These are phyloP conservation scores for Pleurotus sapidus DNA, from an alignment of 768 basidiomycete genomes.

Conservation along the genomic window DNA sequence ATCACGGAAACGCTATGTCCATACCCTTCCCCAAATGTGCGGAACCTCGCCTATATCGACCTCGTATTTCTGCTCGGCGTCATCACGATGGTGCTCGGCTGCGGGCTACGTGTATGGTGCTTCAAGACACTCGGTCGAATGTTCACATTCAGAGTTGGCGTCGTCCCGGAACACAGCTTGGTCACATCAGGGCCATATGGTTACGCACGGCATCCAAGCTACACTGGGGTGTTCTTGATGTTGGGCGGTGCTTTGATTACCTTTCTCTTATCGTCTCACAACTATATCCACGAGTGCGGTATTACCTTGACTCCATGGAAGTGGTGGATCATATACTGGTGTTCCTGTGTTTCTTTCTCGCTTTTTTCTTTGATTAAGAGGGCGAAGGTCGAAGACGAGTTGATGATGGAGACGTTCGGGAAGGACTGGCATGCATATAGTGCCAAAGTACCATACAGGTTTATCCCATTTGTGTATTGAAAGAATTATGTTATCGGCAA, in stretches of 20 bases:
- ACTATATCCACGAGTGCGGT: conserved; percentile 22
- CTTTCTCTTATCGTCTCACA: conserved; percentile 18
- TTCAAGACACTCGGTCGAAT: conserved; percentile 6
- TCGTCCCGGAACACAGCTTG: conserved; percentile 6
- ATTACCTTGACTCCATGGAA: conserved; percentile 16
- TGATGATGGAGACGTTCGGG: conserved; percentile 23
- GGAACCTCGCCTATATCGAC: neutral
- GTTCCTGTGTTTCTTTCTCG: conserved; percentile 11
- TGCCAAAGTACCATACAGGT: neutral
- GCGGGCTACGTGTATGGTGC: conserved; percentile 6
- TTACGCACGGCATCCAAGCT: conserved; percentile 13
- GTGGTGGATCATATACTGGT: conserved; percentile 7
- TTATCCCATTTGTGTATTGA: neutral
- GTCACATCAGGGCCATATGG: conserved; percentile 12
- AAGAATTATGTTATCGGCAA: too few relatives aligned
- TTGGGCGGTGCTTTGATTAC: neutral
- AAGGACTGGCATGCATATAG: neutral
- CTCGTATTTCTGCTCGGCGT: neutral
- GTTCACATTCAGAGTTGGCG: conserved; percentile 12
- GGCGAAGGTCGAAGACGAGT: conserved; percentile 23
- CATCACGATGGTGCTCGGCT: neutral
- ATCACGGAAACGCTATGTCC: neutral
- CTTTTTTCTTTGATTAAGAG: conserved; percentile 11
- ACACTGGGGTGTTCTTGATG: conserved; percentile 10
- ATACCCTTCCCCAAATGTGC: neutral